These are phyloP conservation scores for Pouteria campechiana DNA, from an alignment of 179 eudicot species.

Conservation along the genomic window DNA sequence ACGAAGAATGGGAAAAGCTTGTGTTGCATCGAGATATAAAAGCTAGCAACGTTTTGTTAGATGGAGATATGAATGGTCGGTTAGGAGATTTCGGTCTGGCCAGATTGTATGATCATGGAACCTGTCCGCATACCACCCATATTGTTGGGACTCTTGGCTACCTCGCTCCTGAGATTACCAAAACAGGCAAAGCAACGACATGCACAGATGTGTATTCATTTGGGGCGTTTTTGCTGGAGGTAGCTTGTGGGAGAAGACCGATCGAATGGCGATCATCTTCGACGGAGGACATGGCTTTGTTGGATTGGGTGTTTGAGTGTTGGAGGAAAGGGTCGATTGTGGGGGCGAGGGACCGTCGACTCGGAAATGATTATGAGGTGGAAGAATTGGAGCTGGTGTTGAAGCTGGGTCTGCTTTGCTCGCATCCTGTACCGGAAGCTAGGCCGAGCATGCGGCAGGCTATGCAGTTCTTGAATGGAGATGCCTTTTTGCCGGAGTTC, in stretches of 20 bases:
- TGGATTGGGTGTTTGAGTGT: neutral
- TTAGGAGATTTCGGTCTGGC: slow-evolving; percentile 29
- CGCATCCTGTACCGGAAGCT: slow-evolving; percentile 8
- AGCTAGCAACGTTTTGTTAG: slow-evolving; percentile 26
- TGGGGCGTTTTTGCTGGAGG: slow-evolving; percentile 10
- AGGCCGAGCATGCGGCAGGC: slow-evolving; percentile 19
- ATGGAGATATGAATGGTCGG: slow-evolving; percentile 14
- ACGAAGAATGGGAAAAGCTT: slow-evolving; percentile 25
- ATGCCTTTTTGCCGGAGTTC: too few relatives aligned
- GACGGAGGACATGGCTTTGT: slow-evolving; percentile 4
- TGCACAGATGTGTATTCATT: slow-evolving; percentile 10
- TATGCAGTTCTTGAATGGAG: slow-evolving; percentile 5
- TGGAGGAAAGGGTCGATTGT: slow-evolving; percentile 5
- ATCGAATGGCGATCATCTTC: neutral
- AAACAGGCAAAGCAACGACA: slow-evolving; percentile 9
- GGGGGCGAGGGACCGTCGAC: neutral
- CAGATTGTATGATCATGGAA: slow-evolving; percentile 17
- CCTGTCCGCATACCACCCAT: slow-evolving; percentile 16
- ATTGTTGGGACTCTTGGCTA: slow-evolving; percentile 29
- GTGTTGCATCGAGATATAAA: slow-evolving; percentile 28
- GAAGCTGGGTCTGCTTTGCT: slow-evolving; percentile 12
- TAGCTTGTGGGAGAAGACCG: slow-evolving; percentile 17
- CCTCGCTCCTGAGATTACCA: slow-evolving; percentile 19
- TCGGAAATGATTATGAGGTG: neutral
- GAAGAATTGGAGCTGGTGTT: slow-evolving; percentile 10